Evolutionary conservation across 371 early-diverging fungal species (phyloP).

Genomic region (Blyttiomyces sp.): DNA sequence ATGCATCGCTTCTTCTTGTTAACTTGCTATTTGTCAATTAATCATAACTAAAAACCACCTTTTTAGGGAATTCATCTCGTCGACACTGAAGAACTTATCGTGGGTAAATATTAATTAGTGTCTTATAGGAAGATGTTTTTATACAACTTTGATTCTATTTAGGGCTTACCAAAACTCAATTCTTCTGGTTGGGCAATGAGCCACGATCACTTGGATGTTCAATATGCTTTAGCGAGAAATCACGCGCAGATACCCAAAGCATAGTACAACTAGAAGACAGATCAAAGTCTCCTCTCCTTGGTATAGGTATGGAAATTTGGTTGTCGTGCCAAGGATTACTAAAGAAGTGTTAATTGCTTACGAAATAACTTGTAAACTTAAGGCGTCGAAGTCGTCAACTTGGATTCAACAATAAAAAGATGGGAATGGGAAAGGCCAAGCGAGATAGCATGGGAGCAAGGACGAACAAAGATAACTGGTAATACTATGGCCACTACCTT

Average conservation of each 20-base stretch:
- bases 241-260: conserved; percentile 30
- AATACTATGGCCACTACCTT: not conserved
- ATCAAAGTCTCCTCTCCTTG: conserved; percentile 16
- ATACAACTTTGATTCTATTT: not conserved
- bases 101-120: conserved; percentile 17
- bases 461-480: conserved; percentile 13
- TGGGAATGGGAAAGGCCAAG: conserved; percentile 38
- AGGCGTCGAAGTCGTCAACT: conserved; percentile 44
- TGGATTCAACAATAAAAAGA: conserved; percentile 37
- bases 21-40: not conserved
- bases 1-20: not conserved
- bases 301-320: too few relatives aligned
- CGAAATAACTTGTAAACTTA: not conserved
- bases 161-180: conserved; percentile 39
- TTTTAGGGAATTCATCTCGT: conserved; percentile 39
- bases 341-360: not conserved
- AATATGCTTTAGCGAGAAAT: conserved; percentile 41
- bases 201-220: conserved; percentile 27
- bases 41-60: too few relatives aligned
- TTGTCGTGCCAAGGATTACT: too few relatives aligned
- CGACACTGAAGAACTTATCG: conserved; percentile 43
- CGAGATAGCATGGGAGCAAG: conserved; percentile 31
- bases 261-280: conserved; percentile 1
- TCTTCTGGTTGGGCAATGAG: conserved; percentile 48
- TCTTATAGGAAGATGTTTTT: not conserved